Evolutionary conservation across 306 rosid species (phyloP).

Genomic region (Amphicarpaea edgeworthii): DNA sequence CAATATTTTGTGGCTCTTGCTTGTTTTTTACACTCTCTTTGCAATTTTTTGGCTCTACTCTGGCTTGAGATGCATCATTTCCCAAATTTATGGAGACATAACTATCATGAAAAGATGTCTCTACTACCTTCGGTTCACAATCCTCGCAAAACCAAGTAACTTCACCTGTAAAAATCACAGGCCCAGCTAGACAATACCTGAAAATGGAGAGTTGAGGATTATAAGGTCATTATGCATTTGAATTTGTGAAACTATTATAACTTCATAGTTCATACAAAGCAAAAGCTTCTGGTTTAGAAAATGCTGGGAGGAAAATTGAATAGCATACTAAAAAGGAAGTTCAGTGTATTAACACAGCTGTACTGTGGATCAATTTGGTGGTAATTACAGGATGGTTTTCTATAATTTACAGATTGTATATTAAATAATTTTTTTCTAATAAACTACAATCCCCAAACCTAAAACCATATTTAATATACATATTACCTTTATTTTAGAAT

Average conservation of each 20-base stretch:
- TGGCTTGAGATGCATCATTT: slow-evolving; percentile 30
- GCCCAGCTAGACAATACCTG: slow-evolving; percentile 71
- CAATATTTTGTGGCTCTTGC: slow-evolving; percentile 26
- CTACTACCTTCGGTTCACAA: slow-evolving; percentile 42
- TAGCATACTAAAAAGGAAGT: slow-evolving; percentile 14
- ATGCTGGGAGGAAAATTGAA: not conserved
- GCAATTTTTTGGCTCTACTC: slow-evolving; percentile 4
- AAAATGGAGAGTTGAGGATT: slow-evolving; percentile 5
- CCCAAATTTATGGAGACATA: not conserved
- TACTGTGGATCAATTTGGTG: not conserved
- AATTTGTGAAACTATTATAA: slow-evolving; percentile 11
- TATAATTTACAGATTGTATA: not conserved
- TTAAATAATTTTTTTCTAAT: not conserved
- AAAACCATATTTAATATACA: not conserved
- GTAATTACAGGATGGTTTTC: not conserved
- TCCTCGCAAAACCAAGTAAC: slow-evolving; percentile 77
- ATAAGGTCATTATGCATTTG: slow-evolving; percentile 21
- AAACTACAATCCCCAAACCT: not conserved
- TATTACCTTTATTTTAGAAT: slow-evolving; percentile 18
- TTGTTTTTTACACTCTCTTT: not conserved
- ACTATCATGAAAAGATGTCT: slow-evolving; percentile 30
- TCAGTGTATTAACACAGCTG: slow-evolving; percentile 9
- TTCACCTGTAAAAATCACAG: slow-evolving; percentile 43
- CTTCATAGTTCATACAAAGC: slow-evolving; percentile 1
- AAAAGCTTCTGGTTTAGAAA: not conserved